Evolutionary conservation across 352 stramenopile species (phyloP).

Genomic region (Aphanomyces euteiches): DNA sequence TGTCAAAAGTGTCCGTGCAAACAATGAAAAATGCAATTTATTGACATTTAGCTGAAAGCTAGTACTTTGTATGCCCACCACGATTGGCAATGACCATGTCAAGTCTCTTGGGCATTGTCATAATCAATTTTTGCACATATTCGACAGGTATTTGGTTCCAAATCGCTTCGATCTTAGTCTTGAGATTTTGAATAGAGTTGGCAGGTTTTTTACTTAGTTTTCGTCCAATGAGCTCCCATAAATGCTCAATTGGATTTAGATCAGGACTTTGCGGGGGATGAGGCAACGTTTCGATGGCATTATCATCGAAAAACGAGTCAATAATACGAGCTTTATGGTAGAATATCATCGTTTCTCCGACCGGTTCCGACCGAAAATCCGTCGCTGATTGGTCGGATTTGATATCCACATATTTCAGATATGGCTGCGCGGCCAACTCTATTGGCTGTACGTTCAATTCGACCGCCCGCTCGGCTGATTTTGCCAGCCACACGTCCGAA

Average conservation of each 20-base stretch:
- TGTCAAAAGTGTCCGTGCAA: conserved; percentile 8
- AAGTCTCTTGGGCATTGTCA: conserved; percentile 1
- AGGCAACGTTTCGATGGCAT: background rate
- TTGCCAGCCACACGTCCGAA: too few species aligned
- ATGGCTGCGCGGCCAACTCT: too few species aligned
- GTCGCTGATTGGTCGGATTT: too few species aligned
- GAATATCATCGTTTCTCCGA: too few species aligned
- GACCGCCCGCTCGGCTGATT: too few species aligned
- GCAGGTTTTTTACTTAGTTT: background rate
- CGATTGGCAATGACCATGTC: background rate
- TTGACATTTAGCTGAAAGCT: background rate
- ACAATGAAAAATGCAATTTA: conserved; percentile 3
- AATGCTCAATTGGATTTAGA: background rate
- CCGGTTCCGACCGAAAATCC: too few species aligned
- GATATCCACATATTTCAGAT: too few species aligned
- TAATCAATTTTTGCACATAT: background rate
- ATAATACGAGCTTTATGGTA: conserved; percentile 1
- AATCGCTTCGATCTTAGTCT: background rate
- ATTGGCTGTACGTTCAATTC: too few species aligned
- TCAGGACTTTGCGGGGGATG: conserved; percentile 23
- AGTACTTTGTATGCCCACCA: background rate
- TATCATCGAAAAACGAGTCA: background rate
- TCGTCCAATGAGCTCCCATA: background rate
- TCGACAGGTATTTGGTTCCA: too few species aligned
- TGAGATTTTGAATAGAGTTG: background rate